Base-by-base conservation (phyloP, 768 basidiomycete species). In the Boletus rubroflammeus region DNA sequence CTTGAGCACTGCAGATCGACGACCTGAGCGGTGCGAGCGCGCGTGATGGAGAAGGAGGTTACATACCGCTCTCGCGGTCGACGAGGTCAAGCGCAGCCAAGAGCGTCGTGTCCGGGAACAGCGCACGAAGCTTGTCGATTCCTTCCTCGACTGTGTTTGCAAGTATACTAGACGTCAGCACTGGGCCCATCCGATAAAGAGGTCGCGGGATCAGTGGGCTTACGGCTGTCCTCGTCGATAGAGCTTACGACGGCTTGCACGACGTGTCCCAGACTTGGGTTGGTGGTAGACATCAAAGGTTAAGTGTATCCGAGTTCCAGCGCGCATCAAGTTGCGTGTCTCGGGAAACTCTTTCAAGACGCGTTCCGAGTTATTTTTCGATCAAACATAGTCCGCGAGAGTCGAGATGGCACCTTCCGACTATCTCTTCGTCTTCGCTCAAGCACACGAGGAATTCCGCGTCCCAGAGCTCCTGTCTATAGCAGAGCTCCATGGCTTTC, bases 381-480 rank as follows among this genome's bases (percentile, higher is more conserved):
- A 40, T 28, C 14, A 40, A 40, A 19, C 28, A 5, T 8, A 36
- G 17, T 36, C 35, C 13, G 11, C n/a, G 23, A 32, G 29, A 31
- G 7, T 17, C 40, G 34, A 35, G 52, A 67, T 69, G 68, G 43
- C 58, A 49, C 51, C 52, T 28, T 50, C 43, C 50, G 65, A 72
- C 41, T 85, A 82, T 59, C 78, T 93, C 51, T 72, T 95, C 49
- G 78, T 87, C 41, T 90, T 93, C 70, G 90, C 91, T 2, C 90
- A 90, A 69, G 80, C 78, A 6, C 91, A 96, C 67, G 76, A 80
- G 34, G 86, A 90, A 34, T 96, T 96, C 66, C 78, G 94, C 25
- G 68, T 95, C 13, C 93, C 93, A 32, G 92, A 94, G 67, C 79
- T 97, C 0, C 69, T 73, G 29, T 94, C 93, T 4, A 69, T 94